phyloP scores from a whole-genome alignment of 2,329 filamentous ascomycete species.

The Aspergillus neotritici region DNA sequence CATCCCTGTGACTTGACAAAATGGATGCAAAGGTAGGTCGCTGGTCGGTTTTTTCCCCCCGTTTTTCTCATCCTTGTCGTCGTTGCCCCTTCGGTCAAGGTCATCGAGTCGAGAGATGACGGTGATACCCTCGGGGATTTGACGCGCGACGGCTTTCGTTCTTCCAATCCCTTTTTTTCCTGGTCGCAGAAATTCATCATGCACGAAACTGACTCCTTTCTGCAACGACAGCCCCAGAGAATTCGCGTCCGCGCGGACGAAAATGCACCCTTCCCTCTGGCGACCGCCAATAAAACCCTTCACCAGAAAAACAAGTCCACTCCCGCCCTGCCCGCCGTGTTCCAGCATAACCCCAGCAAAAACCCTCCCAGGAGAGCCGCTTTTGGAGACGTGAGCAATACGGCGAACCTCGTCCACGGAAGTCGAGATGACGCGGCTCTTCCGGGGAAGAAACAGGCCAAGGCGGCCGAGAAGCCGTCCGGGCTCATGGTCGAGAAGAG shows the following conservation, averaged over 20 bases:
- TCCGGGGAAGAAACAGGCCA: conserved; percentile 41
- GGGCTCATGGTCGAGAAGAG: conserved; percentile 35
- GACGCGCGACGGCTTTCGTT: conserved; percentile 7
- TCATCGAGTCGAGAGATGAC: no score
- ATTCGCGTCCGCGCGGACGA: conserved; percentile 63
- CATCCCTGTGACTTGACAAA: conserved; percentile 9
- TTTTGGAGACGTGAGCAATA: conserved; percentile 79
- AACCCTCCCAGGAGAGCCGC: conserved; percentile 67
- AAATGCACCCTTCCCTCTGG: conserved; percentile 53
- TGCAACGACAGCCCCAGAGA: conserved; percentile 59
- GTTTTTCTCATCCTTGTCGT: not conserved
- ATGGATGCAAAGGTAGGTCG: conserved; percentile 47
- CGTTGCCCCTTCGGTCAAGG: no score
- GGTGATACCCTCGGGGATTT: not conserved
- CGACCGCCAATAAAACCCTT: conserved; percentile 51
- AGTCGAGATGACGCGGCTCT: conserved; percentile 55
- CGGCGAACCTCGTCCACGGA: conserved; percentile 34
- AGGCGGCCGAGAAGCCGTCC: conserved; percentile 26
- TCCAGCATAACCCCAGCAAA: conserved; percentile 54
- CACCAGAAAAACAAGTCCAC: conserved; percentile 81
- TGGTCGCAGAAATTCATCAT: not conserved
- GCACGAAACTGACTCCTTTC: conserved; percentile 12
- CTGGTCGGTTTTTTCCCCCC: conserved; percentile 12
- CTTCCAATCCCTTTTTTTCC: not conserved
- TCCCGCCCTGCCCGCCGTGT: conserved; percentile 53